Base-by-base conservation (phyloP, 768 basidiomycete species). In the Lyophyllum shimeji region DNA sequence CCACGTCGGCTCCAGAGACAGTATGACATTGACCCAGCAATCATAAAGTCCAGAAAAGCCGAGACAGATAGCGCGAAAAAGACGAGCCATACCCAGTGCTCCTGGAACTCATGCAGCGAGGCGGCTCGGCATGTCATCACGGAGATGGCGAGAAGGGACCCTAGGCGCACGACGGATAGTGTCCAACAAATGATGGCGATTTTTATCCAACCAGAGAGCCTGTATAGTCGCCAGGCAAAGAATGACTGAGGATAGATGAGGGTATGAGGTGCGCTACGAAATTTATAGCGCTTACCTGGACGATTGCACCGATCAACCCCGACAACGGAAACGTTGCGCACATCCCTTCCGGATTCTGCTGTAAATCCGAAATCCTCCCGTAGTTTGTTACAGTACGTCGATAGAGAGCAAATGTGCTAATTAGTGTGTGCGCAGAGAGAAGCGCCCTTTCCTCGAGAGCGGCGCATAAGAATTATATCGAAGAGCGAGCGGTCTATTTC, bases 171-270 rank as follows among this genome's bases (percentile, higher is more conserved):
- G 33, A 55, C n/a, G 20, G 51, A 57, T 8, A 63, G 51, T 1
- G 21, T n/a, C 61, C 61, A 63, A 18, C 56, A 60, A 13, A 60
- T 40, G 21, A 53, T 17, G 18, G 58, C 34, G 8, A 57, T 18
- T 7, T 37, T 4, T 39, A 29, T 33, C 17, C 31, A 12, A 2
- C 33, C 31, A 7, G 61, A 57, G 12, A 62, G 42, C 23, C 44
- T 54, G 13, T 53, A 52, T 7, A 62, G 34, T 7, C 61, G 55
- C 17, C 57, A 49, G 9, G 61, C 61, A 37, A 62, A 62, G 46
- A 57, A 61, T 9, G 57, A 58, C 60, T 61, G 34, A 7, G 12
- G 29, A 20, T 9, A 5, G 8, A 13, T 42, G 8, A 46, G 13
- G 37, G 15, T 33, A 1, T 12, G 29, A 42, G 45, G 15, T 20